Percentiles rank a stretch among this genome's conserved stretches.
phyloP scores from a whole-genome alignment of 2,329 filamentous ascomycete genomes.

The Paraphaeosphaeria minitans region DNA sequence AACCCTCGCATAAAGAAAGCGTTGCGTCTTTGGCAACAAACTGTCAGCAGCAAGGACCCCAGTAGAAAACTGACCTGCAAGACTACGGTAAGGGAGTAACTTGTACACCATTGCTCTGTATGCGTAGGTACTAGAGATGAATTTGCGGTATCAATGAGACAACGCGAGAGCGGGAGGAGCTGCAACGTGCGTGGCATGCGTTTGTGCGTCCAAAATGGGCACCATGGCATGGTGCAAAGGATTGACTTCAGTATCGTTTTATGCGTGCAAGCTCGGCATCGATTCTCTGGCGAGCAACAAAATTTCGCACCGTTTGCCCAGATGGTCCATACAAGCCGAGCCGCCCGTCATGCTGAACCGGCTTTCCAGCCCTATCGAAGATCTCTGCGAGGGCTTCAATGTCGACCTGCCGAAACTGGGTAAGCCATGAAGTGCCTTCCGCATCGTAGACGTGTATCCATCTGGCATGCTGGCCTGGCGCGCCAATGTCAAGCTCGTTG shows the following conservation, averaged over 20 bases:
- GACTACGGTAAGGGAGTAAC: background rate
- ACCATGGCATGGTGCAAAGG: background rate
- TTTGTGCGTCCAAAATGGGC: background rate
- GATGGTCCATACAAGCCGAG: background rate
- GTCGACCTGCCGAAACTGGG: background rate
- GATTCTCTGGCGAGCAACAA: background rate
- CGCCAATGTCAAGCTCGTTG: constrained; percentile 12
- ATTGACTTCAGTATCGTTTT: background rate
- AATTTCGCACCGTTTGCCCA: background rate
- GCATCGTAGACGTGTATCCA: constrained; percentile 21
- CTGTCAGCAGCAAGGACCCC: background rate
- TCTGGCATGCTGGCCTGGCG: background rate
- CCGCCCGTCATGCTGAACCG: background rate
- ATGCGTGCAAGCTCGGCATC: constrained; percentile 1
- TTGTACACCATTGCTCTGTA: background rate
- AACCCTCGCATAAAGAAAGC: background rate
- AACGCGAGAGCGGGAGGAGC: background rate
- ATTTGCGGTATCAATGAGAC: background rate
- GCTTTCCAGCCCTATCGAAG: constrained; percentile 1
- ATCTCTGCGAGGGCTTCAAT: background rate
- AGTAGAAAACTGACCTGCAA: background rate
- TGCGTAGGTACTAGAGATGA: background rate
- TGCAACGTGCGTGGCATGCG: background rate
- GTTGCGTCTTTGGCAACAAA: background rate
- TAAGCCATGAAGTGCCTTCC: constrained; percentile 12